Base-by-base conservation (phyloP, 768 basidiomycete genomes). In the Chalciporus sphaerocephalus region DNA sequence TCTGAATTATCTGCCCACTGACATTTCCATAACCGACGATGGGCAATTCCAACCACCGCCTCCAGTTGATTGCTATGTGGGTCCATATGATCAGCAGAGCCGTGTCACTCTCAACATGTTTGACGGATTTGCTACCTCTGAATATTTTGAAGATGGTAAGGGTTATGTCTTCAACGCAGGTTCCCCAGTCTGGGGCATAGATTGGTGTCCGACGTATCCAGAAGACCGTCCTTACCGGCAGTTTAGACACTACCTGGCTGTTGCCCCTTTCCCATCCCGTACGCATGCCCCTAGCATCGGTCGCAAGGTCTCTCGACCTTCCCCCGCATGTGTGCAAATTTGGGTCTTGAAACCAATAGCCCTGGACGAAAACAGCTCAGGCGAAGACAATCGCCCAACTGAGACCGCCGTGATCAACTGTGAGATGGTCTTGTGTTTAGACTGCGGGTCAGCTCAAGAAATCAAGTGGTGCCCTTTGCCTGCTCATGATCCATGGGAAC, bases 381-480 rank as follows among this genome's bases (percentile, higher is more conserved):
- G 52, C 11, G 32, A 15, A 53, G 79, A 28, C 51, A 62, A 12
- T 58, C 62, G 28, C 39, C 44, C 4, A 13, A 27, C 8, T 1
- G 52, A 51, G 16, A 30, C 28, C 46, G 58, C 30, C 0, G 64
- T 71, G 44, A 76, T 89, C 73, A 69, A 59, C 15, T 95, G 93
- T 52, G 92, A 91, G 59, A 74, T 96, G 74, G 83, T 93, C 2
- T 57, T 98, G 1, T 94, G 92, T 50, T 53, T 92, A 8, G 85
- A 93, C n/a, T 72, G 74, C 16, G 92, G 94, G 0, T 78, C 87
- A 4, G 87, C 83, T 2, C 78, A 82, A 53, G 85, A 89, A 40
- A 60, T 94, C 12, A 92, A 86, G 66, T 98, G 95, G 94, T 94
- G 94, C 64, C 95, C 95, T 3, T 61, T 92, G 22, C 92, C 93